Evolutionary conservation across 805 yeast species (phyloP).

Genomic region (Ogataea trehalophila): DNA sequence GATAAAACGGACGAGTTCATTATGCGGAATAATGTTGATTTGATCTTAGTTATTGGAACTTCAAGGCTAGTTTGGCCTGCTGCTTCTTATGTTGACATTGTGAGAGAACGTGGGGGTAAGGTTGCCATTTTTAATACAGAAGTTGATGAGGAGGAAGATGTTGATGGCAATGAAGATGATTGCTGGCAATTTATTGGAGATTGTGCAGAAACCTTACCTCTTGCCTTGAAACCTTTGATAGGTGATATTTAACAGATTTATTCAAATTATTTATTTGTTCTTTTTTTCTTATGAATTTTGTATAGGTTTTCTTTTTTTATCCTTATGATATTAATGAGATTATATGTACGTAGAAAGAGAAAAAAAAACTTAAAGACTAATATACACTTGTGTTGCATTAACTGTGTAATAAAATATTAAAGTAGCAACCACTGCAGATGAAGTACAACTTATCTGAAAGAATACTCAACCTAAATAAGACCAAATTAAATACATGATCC

Average conservation of each 20-base stretch:
- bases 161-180: slow-evolving; percentile 32
- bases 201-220: slow-evolving; percentile 66
- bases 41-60: slow-evolving; percentile 80
- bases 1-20: slow-evolving; percentile 70
- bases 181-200: slow-evolving; percentile 78
- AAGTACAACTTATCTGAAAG: no score
- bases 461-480: slow-evolving; percentile 50
- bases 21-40: slow-evolving; percentile 51
- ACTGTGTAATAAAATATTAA: background rate
- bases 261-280: background rate
- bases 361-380: background rate
- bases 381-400: background rate
- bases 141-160: slow-evolving; percentile 41
- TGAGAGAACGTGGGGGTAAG: slow-evolving; percentile 66
- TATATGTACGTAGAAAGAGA: no score
- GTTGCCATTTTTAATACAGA: slow-evolving; percentile 82
- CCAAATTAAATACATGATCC: slow-evolving; percentile 62
- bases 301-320: background rate
- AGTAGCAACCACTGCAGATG: no score
- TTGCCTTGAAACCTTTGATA: slow-evolving; percentile 52
- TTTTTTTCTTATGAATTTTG: slow-evolving; percentile 1
- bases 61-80: slow-evolving; percentile 90
- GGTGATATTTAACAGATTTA: slow-evolving; percentile 1
- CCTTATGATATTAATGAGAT: background rate
- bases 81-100: slow-evolving; percentile 81